Base-by-base conservation (phyloP, 2,329 filamentous ascomycete species). In the Colletotrichum agaves region DNA sequence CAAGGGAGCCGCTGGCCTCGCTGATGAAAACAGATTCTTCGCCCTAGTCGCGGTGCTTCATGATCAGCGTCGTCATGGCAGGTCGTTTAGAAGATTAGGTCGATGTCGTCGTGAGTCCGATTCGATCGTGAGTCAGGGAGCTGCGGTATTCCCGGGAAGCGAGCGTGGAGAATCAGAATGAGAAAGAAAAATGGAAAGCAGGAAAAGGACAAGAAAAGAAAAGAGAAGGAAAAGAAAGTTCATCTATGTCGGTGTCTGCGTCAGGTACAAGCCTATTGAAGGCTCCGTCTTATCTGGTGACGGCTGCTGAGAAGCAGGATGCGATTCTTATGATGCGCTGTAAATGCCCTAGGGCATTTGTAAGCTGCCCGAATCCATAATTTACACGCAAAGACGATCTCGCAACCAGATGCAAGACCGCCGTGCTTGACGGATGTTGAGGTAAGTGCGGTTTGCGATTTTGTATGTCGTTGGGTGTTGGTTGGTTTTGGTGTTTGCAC, bases 381-480 rank as follows among this genome's bases (percentile, higher is more conserved):
- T 70, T 58, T 70, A 70, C 69, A 70, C 65, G 68, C 68, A 70
- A 69, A 61, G 64, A 56, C 57, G n/a, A 49, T 33, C 68, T 70
- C 52, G 67, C 63, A 63, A 67, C 39, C 78, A 79, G 75, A 74
- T 64, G 64, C 75, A 73, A 69, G 74, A 73, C 72, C 73, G 73
- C 72, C 71, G 74, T 77, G 76, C 61, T 69, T 17, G 63, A 69
- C 67, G 67, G 67, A 65, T 67, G 64, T 59, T 58, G 64, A 68
- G 63, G 43, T 61, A 41, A 37, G 37, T 35, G 68, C 63, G 53
- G 49, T 37, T 60, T 62, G 59, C 44, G 60, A 37, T 47, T 65
- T 60, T 50, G 49, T 63, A 31, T 64, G 58, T 58, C 57, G 35
- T 47, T 56, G 46, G 64, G 37, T 43, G 64, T 44, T 63, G 49